Conservation (phyloP, 148 eudicot genomes). For the Persicaria maculosa region DNA sequence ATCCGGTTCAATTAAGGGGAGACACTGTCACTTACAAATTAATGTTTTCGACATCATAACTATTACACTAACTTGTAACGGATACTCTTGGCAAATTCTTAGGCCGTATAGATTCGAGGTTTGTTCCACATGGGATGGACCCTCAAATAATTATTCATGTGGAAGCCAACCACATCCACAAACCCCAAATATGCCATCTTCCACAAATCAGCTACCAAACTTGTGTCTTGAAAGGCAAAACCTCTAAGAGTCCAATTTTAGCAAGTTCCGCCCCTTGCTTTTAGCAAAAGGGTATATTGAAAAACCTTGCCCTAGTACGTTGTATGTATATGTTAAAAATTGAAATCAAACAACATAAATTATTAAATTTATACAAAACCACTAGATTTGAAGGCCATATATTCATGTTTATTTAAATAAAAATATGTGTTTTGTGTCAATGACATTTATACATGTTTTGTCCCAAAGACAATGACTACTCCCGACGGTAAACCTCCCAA, state of each 20-base stretch:
- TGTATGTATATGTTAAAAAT: neutral
- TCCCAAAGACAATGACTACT: no score
- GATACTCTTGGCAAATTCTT: neutral
- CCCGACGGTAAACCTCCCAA: no score
- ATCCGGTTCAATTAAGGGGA: no score
- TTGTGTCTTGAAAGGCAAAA: slow-evolving; percentile 1
- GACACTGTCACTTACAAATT: no score
- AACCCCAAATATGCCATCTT: neutral
- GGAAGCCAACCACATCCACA: neutral
- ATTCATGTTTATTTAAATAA: no score
- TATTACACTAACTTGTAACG: no score
- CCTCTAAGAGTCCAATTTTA: neutral
- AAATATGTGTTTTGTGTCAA: no score
- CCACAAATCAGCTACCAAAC: neutral
- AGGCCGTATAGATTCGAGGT: neutral
- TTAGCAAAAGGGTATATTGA: neutral
- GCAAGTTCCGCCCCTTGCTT: neutral
- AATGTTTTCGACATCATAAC: no score
- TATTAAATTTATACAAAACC: no score
- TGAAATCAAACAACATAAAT: neutral
- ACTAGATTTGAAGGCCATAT: no score
- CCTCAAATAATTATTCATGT: slow-evolving; percentile 8
- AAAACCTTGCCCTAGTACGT: neutral
- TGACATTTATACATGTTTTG: no score
- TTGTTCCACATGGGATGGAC: slow-evolving; percentile 4